phyloP scores from a whole-genome alignment of 1,284 basidiomycete genomes.

The Ceratobasidium sp. region DNA sequence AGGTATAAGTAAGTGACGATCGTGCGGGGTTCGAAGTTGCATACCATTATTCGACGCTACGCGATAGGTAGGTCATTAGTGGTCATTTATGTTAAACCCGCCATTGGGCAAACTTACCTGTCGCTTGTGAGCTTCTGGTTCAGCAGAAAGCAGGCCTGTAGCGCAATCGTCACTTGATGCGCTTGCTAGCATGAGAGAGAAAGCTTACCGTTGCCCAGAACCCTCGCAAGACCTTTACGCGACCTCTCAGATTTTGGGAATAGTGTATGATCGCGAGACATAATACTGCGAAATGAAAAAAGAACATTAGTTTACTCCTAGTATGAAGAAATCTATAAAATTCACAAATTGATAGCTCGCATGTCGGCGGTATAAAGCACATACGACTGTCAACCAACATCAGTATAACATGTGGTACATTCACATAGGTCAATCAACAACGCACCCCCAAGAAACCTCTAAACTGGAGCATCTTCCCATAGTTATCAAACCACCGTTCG shows the following conservation, averaged over 20 bases:
- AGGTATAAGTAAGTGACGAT: neutral
- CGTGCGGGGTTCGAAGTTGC: neutral
- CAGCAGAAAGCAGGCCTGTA: constrained; percentile 25
- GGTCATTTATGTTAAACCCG: neutral
- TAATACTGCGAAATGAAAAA: neutral
- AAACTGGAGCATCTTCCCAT: no score
- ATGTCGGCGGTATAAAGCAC: constrained; percentile 16
- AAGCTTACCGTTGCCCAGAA: constrained; percentile 38
- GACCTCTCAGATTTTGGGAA: constrained; percentile 11
- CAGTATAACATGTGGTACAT: neutral
- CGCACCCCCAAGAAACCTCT: no score
- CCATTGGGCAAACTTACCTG: constrained; percentile 3
- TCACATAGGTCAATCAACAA: neutral
- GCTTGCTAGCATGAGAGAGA: no score
- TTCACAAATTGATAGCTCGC: constrained; percentile 38
- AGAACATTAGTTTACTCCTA: neutral
- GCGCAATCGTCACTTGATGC: neutral
- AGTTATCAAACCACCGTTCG: neutral
- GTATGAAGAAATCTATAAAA: neutral
- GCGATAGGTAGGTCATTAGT: neutral
- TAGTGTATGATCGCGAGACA: neutral
- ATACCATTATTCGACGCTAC: constrained; percentile 45
- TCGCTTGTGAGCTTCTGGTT: constrained; percentile 18
- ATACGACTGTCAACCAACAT: constrained; percentile 21
- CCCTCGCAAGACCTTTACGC: neutral